Percentiles rank a stretch among this genome's conserved stretches.
Evolutionary conservation across 106 monocot species (phyloP).

Genomic region (Dactylorhiza incarnata): DNA sequence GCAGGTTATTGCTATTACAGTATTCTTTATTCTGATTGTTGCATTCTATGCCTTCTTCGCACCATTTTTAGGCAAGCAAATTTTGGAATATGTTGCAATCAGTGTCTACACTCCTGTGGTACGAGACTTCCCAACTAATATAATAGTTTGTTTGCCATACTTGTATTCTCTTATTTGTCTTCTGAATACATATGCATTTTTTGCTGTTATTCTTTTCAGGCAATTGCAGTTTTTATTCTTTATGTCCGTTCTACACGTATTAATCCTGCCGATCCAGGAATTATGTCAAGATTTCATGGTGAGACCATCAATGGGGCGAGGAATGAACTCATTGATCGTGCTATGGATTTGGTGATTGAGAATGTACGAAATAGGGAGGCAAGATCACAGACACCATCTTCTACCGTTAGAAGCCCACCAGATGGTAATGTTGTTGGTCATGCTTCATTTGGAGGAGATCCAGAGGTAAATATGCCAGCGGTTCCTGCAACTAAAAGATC

Average conservation of each 20-base stretch:
- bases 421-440: slow-evolving; percentile 38
- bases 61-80: slow-evolving; percentile 72
- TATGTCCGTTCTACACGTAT: slow-evolving; percentile 86
- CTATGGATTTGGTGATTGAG: slow-evolving; percentile 29
- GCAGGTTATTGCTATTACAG: slow-evolving; percentile 93
- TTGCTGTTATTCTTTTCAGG: slow-evolving; percentile 41
- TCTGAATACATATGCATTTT: background rate
- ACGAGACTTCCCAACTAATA: slow-evolving; percentile 17
- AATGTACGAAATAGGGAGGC: slow-evolving; percentile 11
- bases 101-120: slow-evolving; percentile 89
- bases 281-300: slow-evolving; percentile 74
- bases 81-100: slow-evolving; percentile 61
- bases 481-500: slow-evolving; percentile 26
- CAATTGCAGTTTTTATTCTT: slow-evolving; percentile 82
- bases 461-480: slow-evolving; percentile 15
- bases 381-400: slow-evolving; percentile 40
- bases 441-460: slow-evolving; percentile 34
- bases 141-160: background rate
- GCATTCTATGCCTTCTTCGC: slow-evolving; percentile 98
- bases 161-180: background rate
- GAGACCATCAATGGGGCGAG: slow-evolving; percentile 25
- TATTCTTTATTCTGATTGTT: slow-evolving; percentile 86
- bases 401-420: slow-evolving; percentile 52
- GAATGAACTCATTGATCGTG: slow-evolving; percentile 24
- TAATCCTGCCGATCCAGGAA: slow-evolving; percentile 98